A percentile compares a stretch with the other conserved stretches of the same genome.
Evolutionary conservation across 192 early-diverging fungal species (phyloP).

Genomic region (Anaeromyces robustus): DNA sequence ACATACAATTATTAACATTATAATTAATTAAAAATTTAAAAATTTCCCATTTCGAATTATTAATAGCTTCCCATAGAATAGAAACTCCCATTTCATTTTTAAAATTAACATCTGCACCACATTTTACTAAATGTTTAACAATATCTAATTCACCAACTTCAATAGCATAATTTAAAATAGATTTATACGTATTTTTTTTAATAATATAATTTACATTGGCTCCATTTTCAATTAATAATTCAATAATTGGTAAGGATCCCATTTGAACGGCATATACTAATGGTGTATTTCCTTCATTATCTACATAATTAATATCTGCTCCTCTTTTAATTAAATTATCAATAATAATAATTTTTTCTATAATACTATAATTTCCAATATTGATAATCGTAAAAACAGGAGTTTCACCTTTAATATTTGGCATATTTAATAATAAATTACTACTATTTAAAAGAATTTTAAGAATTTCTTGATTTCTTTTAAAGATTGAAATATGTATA

Average conservation of each 20-base stretch:
- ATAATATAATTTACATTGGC: not conserved
- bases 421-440: not conserved
- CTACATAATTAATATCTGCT: not conserved
- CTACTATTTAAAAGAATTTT: not conserved
- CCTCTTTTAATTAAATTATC: not conserved
- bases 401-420: not conserved
- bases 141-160: not conserved
- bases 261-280: not conserved
- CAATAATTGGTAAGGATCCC: not conserved
- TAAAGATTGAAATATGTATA: not conserved
- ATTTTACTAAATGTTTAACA: not conserved
- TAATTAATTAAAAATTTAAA: not conserved
- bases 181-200: not conserved
- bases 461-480: not conserved
- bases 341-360: not conserved
- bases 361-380: not conserved
- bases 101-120: not conserved
- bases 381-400: not conserved
- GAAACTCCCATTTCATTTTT: not conserved
- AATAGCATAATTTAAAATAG: not conserved
- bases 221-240: not conserved
- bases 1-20: not conserved
- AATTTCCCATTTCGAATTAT: not conserved
- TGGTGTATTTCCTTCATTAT: not conserved
- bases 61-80: not conserved